Conservation (phyloP, 192 early-diverging fungal species). For the Backusella australiensis region DNA sequence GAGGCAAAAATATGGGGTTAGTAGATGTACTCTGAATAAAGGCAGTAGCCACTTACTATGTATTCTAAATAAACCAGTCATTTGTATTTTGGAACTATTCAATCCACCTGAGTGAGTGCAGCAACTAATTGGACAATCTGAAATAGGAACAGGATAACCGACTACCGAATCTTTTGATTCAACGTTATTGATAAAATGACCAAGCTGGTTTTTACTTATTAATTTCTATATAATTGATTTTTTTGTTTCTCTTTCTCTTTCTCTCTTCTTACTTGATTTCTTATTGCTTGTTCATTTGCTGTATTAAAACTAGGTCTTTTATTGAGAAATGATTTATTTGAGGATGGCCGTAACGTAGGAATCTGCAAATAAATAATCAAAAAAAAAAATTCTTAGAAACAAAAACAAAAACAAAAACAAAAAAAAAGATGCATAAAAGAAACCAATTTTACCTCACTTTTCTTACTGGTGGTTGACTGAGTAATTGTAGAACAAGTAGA, state of each 20-base stretch:
- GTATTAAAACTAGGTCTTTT: slow-evolving; percentile 13
- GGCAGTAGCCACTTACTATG: neutral
- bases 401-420: neutral
- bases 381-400: neutral
- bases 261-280: neutral
- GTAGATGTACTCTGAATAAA: neutral
- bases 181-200: neutral
- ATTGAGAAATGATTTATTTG: slow-evolving; percentile 8
- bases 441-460: neutral
- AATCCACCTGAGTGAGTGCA: neutral
- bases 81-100: neutral
- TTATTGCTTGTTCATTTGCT: neutral
- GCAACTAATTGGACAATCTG: slow-evolving; percentile 7
- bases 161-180: neutral
- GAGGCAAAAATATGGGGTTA: neutral
- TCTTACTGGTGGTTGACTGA: neutral
- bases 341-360: neutral
- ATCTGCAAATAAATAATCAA: slow-evolving; percentile 1
- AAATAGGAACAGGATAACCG: neutral
- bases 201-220: neutral
- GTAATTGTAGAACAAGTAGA: neutral
- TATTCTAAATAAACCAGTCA: slow-evolving; percentile 8
- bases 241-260: neutral
- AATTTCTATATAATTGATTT: neutral
- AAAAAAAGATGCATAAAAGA: neutral